phyloP scores from a whole-genome alignment of 257 asterid genomes.

The Plectranthus barbatus region DNA sequence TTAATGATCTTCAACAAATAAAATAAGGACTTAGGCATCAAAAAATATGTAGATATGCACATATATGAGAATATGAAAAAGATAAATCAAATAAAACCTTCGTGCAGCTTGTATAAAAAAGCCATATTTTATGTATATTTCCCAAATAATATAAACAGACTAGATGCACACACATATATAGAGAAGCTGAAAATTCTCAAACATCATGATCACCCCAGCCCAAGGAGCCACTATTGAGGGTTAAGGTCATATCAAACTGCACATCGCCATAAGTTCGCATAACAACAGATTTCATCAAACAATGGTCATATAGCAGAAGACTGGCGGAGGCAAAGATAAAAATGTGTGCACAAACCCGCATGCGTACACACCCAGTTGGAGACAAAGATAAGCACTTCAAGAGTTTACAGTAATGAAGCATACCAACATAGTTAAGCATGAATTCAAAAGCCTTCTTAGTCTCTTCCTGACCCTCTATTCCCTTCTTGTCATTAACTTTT shows the following conservation, averaged over 20 bases:
- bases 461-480: constrained; percentile 88
- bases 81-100: neutral
- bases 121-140: neutral
- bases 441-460: constrained; percentile 92
- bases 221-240: neutral
- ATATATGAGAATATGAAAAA: too few relatives aligned
- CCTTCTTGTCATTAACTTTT: constrained; percentile 80
- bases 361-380: neutral
- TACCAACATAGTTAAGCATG: constrained; percentile 88
- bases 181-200: neutral
- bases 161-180: neutral
- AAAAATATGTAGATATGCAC: neutral
- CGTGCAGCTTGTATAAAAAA: neutral
- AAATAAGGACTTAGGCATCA: neutral
- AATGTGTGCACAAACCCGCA: neutral
- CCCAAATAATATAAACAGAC: neutral
- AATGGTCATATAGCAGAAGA: neutral
- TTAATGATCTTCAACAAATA: neutral
- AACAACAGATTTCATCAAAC: neutral
- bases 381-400: neutral
- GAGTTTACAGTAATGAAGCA: constrained; percentile 17
- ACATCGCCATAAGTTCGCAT: neutral
- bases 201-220: neutral
- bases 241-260: neutral
- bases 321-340: neutral